These are phyloP conservation scores for Cystofilobasidium capitatum DNA, from an alignment of 768 basidiomycete genomes.

Conservation along the genomic window DNA sequence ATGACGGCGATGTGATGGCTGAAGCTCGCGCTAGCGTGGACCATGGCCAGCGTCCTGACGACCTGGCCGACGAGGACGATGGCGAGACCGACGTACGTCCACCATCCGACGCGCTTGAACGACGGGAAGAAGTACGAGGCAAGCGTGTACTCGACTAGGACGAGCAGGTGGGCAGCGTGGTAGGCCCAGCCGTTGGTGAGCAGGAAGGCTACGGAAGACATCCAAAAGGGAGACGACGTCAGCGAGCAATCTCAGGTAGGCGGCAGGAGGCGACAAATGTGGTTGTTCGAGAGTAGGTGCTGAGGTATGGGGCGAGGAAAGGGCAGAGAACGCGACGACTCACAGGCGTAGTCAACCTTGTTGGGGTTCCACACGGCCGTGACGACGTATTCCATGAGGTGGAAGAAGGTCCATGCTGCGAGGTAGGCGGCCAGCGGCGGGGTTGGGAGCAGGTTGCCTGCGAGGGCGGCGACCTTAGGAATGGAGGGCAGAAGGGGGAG, in stretches of 20 bases:
- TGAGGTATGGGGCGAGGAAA: not conserved
- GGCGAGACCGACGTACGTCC: slow-evolving; percentile 45
- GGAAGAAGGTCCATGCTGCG: slow-evolving; percentile 75
- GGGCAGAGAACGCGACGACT: slow-evolving; percentile 38
- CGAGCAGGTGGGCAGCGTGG: slow-evolving; percentile 69
- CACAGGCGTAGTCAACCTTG: slow-evolving; percentile 87
- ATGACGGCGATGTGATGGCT: slow-evolving; percentile 73
- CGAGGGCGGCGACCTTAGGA: not conserved
- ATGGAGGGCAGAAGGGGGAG: not conserved
- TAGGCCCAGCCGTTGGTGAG: slow-evolving; percentile 82
- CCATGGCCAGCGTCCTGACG: slow-evolving; percentile 86
- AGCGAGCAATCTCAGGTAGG: too few species aligned
- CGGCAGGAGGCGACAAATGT: too few species aligned
- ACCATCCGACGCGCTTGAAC: slow-evolving; percentile 5
- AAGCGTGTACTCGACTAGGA: slow-evolving; percentile 67
- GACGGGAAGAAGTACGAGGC: slow-evolving; percentile 42
- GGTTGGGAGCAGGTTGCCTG: not conserved
- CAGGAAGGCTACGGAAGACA: slow-evolving; percentile 60
- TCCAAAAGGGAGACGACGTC: too few species aligned
- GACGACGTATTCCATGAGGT: slow-evolving; percentile 87
- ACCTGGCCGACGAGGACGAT: slow-evolving; percentile 62
- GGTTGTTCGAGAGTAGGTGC: not conserved
- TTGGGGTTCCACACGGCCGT: slow-evolving; percentile 92
- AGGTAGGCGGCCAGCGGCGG: slow-evolving; percentile 45
- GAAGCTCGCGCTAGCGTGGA: slow-evolving; percentile 86